A percentile compares a stretch with the other conserved stretches of the same genome.
phyloP scores from a whole-genome alignment of 331 rosid species.

The Rosa hybrid region DNA sequence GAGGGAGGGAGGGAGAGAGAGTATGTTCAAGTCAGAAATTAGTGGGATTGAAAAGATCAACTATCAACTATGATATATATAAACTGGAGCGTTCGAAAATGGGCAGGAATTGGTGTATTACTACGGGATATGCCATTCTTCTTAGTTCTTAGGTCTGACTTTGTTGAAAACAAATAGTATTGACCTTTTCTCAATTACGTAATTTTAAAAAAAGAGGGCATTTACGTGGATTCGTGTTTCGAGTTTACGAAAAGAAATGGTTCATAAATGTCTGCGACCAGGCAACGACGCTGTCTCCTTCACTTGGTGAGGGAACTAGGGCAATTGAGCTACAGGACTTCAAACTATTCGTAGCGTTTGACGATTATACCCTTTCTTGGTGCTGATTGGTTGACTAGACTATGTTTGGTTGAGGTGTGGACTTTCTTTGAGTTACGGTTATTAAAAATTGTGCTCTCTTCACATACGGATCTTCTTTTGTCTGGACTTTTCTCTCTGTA shows the following conservation, averaged over 20 bases:
- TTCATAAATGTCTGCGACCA: slow-evolving; percentile 32
- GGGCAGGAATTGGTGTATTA: neutral
- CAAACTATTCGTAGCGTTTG: neutral
- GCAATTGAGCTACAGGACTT: slow-evolving; percentile 27
- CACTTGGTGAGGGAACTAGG: neutral
- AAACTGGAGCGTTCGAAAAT: neutral
- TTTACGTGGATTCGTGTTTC: neutral
- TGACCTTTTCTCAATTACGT: slow-evolving; percentile 30
- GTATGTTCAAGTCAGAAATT: neutral
- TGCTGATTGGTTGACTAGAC: neutral
- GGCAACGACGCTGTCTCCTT: slow-evolving; percentile 12
- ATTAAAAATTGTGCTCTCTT: neutral
- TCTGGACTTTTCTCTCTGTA: neutral
- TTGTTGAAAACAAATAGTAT: neutral
- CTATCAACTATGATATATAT: slow-evolving; percentile 30
- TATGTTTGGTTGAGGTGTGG: neutral
- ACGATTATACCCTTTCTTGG: neutral
- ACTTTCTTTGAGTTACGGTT: neutral
- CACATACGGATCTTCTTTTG: neutral
- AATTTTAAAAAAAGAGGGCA: too few relatives aligned
- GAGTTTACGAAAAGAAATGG: neutral
- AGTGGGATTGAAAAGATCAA: slow-evolving; percentile 29
- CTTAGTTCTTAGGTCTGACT: neutral
- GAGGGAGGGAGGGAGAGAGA: neutral
- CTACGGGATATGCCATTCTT: neutral